Conservation (phyloP, 495 filamentous ascomycete genomes). For the Ramalina intermedia region DNA sequence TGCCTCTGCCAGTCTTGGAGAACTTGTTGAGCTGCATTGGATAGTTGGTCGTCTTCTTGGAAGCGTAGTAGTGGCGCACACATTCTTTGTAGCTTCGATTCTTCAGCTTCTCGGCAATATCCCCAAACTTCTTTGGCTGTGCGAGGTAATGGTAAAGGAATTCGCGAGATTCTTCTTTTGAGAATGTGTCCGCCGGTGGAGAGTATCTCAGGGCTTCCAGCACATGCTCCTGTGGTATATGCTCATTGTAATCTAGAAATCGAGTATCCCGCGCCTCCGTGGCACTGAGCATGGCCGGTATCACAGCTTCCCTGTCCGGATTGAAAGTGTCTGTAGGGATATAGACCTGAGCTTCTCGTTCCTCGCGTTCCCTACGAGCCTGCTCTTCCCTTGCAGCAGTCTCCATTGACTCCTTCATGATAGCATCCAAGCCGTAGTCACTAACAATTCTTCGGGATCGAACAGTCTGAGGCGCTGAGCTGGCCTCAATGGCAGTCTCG, state of each 20-base stretch:
- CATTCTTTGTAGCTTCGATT: constrained; percentile 68
- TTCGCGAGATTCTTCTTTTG: constrained; percentile 54
- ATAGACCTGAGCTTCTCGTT: constrained; percentile 53
- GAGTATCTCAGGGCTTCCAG: constrained; percentile 58
- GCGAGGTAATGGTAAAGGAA: constrained; percentile 72
- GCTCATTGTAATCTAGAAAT: constrained; percentile 63
- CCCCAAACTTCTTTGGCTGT: constrained; percentile 82
- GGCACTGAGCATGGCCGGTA: constrained; percentile 62
- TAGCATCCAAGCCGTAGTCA: constrained; percentile 64
- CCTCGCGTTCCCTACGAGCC: constrained; percentile 51
- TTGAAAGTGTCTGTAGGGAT: constrained; percentile 33
- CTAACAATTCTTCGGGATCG: constrained; percentile 45
- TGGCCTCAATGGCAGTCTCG: constrained; percentile 23
- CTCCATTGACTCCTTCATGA: constrained; percentile 60
- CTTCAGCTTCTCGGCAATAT: constrained; percentile 61
- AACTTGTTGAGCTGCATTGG: constrained; percentile 46
- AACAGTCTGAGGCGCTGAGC: constrained; percentile 25
- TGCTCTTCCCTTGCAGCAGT: constrained; percentile 55
- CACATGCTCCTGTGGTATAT: constrained; percentile 48
- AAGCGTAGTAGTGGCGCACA: constrained; percentile 92
- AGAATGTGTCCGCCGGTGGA: constrained; percentile 73
- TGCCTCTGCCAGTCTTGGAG: constrained; percentile 40
- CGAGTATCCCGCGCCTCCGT: constrained; percentile 28
- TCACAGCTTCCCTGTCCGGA: constrained; percentile 66
- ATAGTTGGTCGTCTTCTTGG: constrained; percentile 73